A percentile compares a stretch with the other conserved stretches of the same genome.
phyloP scores from a whole-genome alignment of 495 filamentous ascomycete species.

The Stereocaulon alpinum region DNA sequence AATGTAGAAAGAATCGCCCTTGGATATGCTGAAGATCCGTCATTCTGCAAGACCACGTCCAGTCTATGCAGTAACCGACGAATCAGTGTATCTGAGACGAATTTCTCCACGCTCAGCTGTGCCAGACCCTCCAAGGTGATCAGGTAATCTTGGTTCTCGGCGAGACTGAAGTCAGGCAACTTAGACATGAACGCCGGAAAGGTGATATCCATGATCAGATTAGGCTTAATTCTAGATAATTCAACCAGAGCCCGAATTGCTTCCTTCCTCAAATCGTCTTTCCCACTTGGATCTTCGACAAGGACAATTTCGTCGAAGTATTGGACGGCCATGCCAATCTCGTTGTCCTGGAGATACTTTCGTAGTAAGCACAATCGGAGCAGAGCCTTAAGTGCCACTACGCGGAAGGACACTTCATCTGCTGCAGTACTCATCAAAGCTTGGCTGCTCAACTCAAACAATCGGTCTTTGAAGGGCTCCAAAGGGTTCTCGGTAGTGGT shows the following conservation, averaged over 20 bases:
- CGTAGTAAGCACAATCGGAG: constrained; percentile 45
- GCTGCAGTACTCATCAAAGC: constrained; percentile 50
- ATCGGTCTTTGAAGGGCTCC: constrained; percentile 47
- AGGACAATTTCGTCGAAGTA: constrained; percentile 57
- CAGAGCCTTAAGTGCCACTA: constrained; percentile 50
- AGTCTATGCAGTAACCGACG: constrained; percentile 57
- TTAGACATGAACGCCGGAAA: constrained; percentile 65
- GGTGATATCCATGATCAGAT: constrained; percentile 58
- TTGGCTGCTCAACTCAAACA: constrained; percentile 50
- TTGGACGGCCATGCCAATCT: constrained; percentile 53
- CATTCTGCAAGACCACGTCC: constrained; percentile 46
- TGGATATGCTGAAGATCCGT: constrained; percentile 43
- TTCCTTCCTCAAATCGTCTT: constrained; percentile 49
- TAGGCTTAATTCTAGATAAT: constrained; percentile 55
- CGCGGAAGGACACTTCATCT: constrained; percentile 56
- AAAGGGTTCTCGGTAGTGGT: constrained; percentile 40
- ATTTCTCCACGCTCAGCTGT: constrained; percentile 52
- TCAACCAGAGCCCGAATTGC: constrained; percentile 54
- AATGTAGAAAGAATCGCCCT: constrained; percentile 53
- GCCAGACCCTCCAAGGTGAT: constrained; percentile 56
- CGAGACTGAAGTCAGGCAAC: constrained; percentile 42
- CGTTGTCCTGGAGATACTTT: constrained; percentile 50
- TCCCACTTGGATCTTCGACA: constrained; percentile 45
- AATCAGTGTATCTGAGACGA: constrained; percentile 60
- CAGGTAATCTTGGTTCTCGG: constrained; percentile 40